Evolutionary conservation across 2,329 filamentous ascomycete species (phyloP).

Genomic region (Cordyceps fumosorosea): DNA sequence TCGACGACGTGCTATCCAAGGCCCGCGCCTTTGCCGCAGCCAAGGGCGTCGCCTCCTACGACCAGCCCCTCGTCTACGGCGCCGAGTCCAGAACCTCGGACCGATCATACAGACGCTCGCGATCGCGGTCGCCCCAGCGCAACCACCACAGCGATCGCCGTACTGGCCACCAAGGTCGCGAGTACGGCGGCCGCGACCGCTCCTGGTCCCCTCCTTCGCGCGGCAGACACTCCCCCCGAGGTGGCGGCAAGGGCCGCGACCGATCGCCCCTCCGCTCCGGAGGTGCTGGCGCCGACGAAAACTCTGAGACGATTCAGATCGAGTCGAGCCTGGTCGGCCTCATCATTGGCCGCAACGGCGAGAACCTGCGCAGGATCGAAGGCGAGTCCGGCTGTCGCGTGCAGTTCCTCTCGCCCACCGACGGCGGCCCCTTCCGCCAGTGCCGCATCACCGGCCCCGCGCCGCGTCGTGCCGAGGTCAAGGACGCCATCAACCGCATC

Average conservation of each 20-base stretch:
- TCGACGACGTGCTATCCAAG: conserved; percentile 78
- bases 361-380: conserved; percentile 82
- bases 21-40: conserved; percentile 76
- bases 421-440: conserved; percentile 67
- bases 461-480: conserved; percentile 67
- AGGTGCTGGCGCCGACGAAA: conserved; percentile 49
- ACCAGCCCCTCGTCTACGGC: conserved; percentile 45
- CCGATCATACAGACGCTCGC: conserved; percentile 56
- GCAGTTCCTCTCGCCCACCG: conserved; percentile 75
- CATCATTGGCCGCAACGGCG: conserved; percentile 85
- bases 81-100: conserved; percentile 29
- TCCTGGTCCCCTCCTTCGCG: conserved; percentile 63
- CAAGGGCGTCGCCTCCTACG: conserved; percentile 62
- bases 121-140: conserved; percentile 69
- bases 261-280: conserved; percentile 49
- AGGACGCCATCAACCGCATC: conserved; percentile 76
- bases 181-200: conserved; percentile 36
- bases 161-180: conserved; percentile 42
- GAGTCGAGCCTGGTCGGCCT: conserved; percentile 82
- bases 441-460: conserved; percentile 78
- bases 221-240: conserved; percentile 54
- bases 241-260: conserved; percentile 46
- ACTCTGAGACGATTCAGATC: conserved; percentile 75
- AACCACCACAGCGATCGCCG: conserved; percentile 76
- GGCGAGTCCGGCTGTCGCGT: conserved; percentile 75